Evolutionary conservation across 139 green algal species (phyloP).

Genomic region (Zygnema cylindricum): DNA sequence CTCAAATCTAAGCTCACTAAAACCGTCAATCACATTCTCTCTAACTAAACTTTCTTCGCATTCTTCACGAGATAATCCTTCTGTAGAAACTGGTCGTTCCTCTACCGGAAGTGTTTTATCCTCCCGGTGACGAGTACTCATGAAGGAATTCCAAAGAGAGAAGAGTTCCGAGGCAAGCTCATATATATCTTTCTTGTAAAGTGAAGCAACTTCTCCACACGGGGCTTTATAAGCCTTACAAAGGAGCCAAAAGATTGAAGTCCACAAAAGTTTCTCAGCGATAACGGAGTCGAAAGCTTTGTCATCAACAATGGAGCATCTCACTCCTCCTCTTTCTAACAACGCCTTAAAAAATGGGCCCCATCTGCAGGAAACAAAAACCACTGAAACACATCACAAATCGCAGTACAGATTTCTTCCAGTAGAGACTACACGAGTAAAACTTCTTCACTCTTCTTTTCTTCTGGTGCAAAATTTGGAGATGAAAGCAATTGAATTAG

Average conservation of each 20-base stretch:
- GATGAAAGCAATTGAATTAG: too few species aligned
- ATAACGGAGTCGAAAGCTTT: neutral
- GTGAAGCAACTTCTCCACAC: neutral
- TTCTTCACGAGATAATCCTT: neutral
- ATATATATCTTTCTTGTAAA: neutral
- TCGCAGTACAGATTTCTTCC: too few species aligned
- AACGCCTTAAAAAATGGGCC: neutral
- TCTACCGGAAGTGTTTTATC: too few species aligned
- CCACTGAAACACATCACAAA: too few species aligned
- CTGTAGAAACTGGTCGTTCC: neutral
- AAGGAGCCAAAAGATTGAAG: slow-evolving; percentile 20
- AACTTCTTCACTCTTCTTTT: too few species aligned
- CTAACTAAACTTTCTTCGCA: neutral
- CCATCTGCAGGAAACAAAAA: neutral
- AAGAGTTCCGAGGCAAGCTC: neutral
- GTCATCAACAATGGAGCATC: neutral
- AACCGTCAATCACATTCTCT: neutral
- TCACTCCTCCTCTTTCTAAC: neutral
- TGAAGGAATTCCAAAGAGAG: neutral
- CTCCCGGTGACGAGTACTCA: neutral
- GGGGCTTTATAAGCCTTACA: neutral
- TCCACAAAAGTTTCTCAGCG: slow-evolving; percentile 14
- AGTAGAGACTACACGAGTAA: too few species aligned
- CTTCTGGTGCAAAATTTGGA: too few species aligned
- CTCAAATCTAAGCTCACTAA: neutral